Evolutionary conservation across 352 stramenopile species (phyloP), one percentile per base, ranked within the genome.

Genomic region (Phytophthora multivora): DNA sequence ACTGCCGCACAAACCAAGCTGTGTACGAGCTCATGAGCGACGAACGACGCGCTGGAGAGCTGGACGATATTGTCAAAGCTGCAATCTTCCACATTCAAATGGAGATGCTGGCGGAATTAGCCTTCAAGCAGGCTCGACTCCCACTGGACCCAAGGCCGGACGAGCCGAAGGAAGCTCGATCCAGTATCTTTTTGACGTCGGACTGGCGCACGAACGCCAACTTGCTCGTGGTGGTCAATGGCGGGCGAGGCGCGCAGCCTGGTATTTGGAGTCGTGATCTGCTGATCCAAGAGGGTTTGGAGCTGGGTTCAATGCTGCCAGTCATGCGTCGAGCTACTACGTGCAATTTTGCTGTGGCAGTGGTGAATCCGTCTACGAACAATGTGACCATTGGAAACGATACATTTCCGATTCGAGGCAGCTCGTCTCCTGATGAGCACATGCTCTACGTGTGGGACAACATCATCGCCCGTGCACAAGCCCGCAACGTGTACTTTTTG

Each of bases 21-120:
- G 82, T 92, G 12, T 80, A 75, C 31, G 83, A 93, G 63, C 73
- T 93, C 56, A 91, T 93, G 80, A 83, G 77, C 53, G 82, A 90
- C 66, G 77, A 90, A 62, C 65, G 77, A 18, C 75, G 80, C 23
- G 83, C 81, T 0, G 66, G 71, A 16, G 81, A 93, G 46, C 77
- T 91, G 57, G 81, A 91, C 52, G 83, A 92, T 30, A 90, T 91
- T 57, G 80, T 93, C 42, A 89, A 90, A 53, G 83, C 83, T 13
- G 83, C 83, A 46, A 93, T 93, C 61, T 93, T 91, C 67, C 81
- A 91, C 52, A 90, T 93, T 36, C 81, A 93, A 57, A 91, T 91
- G 78, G 83, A 93, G 46, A 90, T 93, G 83, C 60, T 93, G 38
- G 83, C 81, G 2, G 83, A 93, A 45, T 57, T 93, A 49, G 73